Evolutionary conservation across 1,139 yeast species (phyloP), one percentile per base, ranked within the genome.

Genomic region (Debaryomycetaceae sp.): DNA sequence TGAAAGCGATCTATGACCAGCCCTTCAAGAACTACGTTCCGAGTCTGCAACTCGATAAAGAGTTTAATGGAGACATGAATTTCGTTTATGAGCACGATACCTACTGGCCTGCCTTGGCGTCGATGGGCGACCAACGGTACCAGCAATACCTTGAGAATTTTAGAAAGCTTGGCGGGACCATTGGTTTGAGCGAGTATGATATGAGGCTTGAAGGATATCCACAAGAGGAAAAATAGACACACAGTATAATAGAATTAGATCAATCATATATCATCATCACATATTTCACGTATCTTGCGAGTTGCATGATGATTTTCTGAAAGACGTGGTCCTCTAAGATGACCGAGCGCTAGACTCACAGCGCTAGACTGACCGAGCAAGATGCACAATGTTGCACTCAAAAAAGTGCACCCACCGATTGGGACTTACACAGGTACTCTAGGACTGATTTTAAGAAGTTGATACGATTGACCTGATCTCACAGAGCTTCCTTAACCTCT

Each of bases 11-110:
- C 11, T 64, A 59, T 38, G 71, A 65, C 38, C 64, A 62, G 35
- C 71, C 71, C 10, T 64, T 64, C 38, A 59, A 54, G 22, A 48
- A 63, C 36, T 64, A 57, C 31, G 70, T 65, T 2, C 71, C 72
- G 2, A 47, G 43, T 22, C 62, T 58, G 32, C 71, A 64, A 41
- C 51, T 65, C 34, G 71, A 65, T 38, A 58, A 58, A 39, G 71
- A 65, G 36, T 63, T 64, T 38, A 60, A 61, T 16, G 72, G 72
- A 4, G 37, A 29, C 53, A 54, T 39, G 50, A 52, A 64, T 38
- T 64, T 64, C 36, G 66, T 61, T 28, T 65, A 65, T 36, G 47
- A 51, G 20, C 72, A 65, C 37, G 55, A 49, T 4, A 51, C 53
- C 18, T 65, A 64, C 43, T 65, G 71, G 71, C 50, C 56, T 1